phyloP scores from a whole-genome alignment of 257 asterid species.

The Nicotiana sylvestris region DNA sequence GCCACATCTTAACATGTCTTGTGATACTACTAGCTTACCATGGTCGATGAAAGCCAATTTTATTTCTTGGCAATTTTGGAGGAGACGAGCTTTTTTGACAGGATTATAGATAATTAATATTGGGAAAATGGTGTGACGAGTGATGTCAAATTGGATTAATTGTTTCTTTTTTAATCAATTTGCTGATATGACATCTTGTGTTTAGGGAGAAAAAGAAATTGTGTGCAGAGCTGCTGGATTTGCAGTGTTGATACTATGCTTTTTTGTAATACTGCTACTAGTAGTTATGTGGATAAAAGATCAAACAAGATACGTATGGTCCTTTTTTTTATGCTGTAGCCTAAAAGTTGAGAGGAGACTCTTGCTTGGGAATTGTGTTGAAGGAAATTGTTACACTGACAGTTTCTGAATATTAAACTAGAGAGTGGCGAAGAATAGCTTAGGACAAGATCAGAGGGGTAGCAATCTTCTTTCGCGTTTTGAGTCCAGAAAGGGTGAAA shows the following conservation, averaged over 20 bases:
- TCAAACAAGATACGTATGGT: background rate
- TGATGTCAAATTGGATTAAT: conserved; percentile 29
- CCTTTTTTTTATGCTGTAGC: background rate
- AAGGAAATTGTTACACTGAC: conserved; percentile 17
- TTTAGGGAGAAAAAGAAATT: background rate
- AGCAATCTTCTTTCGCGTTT: background rate
- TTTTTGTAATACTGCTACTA: background rate
- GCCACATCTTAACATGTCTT: conserved; percentile 18
- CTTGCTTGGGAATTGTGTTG: conserved; percentile 39
- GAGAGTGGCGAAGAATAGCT: background rate
- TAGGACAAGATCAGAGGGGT: background rate
- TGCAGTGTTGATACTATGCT: conserved; percentile 6
- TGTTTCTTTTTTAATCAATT: conserved; percentile 20
- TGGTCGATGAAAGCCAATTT: background rate
- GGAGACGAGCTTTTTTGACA: background rate
- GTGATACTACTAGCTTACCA: conserved; percentile 10
- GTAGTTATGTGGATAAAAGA: background rate
- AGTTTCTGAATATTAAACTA: background rate
- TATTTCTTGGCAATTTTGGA: background rate
- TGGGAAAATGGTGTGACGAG: background rate
- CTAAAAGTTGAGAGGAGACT: background rate
- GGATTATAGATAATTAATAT: background rate
- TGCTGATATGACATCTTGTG: conserved; percentile 28
- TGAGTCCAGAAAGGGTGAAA: background rate
- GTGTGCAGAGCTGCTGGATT: conserved; percentile 10